Conservation (phyloP, 2,329 filamentous ascomycete genomes). For the Pyrenophora seminiperda region DNA sequence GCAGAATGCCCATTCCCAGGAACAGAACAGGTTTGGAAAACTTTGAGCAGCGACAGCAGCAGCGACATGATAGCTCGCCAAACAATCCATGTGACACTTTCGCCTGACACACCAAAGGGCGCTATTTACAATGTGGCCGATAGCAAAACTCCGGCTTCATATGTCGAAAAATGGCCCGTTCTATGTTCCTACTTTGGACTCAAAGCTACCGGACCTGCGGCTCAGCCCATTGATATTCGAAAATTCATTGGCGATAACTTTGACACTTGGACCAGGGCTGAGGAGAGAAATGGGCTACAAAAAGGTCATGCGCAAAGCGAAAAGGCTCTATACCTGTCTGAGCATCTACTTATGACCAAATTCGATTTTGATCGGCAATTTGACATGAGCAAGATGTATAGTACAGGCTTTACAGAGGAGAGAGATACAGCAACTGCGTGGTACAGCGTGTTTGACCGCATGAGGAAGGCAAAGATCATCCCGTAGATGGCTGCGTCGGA, state of each 20-base stretch:
- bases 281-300: conserved; percentile 39
- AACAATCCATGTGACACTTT: conserved; percentile 50
- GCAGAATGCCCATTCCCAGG: conserved; percentile 49
- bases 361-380: conserved; percentile 55
- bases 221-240: conserved; percentile 29
- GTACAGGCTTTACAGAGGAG: conserved; percentile 52
- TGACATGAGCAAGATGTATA: conserved; percentile 53
- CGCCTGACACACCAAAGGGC: conserved; percentile 43
- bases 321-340: conserved; percentile 47
- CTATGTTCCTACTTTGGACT: conserved; percentile 54
- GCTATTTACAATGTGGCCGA: conserved; percentile 52
- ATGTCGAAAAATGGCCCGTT: conserved; percentile 54
- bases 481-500: conserved; percentile 23
- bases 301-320: conserved; percentile 48
- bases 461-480: conserved; percentile 52
- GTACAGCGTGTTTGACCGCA: conserved; percentile 52
- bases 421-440: conserved; percentile 47
- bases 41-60: conserved; percentile 46
- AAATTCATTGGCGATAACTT: conserved; percentile 38
- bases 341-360: conserved; percentile 51
- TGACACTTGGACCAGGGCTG: conserved; percentile 29
- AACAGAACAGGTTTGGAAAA: conserved; percentile 43
- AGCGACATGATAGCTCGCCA: conserved; percentile 51
- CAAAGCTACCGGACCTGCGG: conserved; percentile 42
- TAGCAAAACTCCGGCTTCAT: conserved; percentile 44